Percentiles rank a stretch among this genome's conserved stretches.
Conservation (phyloP, 139 green algal genomes). For the Axilococcus clingmanii region DNA sequence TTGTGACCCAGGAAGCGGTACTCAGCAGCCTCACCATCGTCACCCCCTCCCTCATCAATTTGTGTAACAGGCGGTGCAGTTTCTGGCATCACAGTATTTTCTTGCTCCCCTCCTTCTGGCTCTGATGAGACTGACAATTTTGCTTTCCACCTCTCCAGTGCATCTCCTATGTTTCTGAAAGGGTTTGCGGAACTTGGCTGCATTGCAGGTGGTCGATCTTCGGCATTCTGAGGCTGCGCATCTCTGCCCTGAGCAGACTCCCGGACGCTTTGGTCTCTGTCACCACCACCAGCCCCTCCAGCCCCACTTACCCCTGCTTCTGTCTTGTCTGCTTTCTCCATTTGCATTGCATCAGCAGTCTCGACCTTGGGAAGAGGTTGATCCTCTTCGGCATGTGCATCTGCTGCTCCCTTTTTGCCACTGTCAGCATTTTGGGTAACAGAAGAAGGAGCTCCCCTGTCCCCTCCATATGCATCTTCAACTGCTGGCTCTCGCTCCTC, state of each 20-base stretch:
- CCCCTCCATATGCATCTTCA: neutral
- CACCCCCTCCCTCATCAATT: neutral
- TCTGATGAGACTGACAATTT: slow-evolving; percentile 57
- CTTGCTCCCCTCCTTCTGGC: slow-evolving; percentile 8
- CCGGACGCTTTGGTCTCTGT: slow-evolving; percentile 7
- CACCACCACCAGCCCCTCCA: slow-evolving; percentile 9
- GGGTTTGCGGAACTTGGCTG: slow-evolving; percentile 57
- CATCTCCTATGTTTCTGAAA: slow-evolving; percentile 51
- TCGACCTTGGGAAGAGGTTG: no score
- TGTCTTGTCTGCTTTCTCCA: neutral
- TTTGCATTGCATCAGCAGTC: neutral
- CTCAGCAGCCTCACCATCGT: slow-evolving; percentile 27
- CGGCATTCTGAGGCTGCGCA: neutral
- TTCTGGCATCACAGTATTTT: neutral
- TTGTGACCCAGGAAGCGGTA: slow-evolving; percentile 43
- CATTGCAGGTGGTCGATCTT: slow-evolving; percentile 1
- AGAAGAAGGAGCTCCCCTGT: neutral
- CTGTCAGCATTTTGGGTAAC: neutral
- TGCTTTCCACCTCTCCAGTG: slow-evolving; percentile 64
- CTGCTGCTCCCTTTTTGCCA: neutral
- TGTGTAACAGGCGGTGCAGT: no score
- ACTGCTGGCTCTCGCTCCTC: slow-evolving; percentile 9
- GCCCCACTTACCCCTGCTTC: neutral
- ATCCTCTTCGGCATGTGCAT: neutral
- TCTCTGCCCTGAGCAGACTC: neutral